Evolutionary conservation across 441 rosid species (phyloP), one percentile per base, ranked within the genome.

Genomic region (Erodium texanum): DNA sequence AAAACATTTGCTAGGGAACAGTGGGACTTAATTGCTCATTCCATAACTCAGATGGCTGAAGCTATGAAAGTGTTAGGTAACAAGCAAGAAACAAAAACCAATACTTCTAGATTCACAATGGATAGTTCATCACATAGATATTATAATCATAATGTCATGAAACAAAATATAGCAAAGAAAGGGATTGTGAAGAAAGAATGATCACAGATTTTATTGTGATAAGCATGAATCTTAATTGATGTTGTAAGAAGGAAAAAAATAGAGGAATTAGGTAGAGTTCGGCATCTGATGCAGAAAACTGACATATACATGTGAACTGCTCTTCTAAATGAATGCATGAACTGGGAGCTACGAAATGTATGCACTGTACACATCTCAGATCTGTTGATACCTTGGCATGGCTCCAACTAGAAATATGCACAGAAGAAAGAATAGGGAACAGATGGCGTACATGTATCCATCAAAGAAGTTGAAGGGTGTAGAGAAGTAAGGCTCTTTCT

Each of bases 341-440:
- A 36, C 50, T 38, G 48, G 67, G 62, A 68, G 64, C 54, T 73
- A 67, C 68, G 62, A 68, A 56, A 56, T 56, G 62, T 71, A 73
- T 75, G 75, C 75, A 76, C 78, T 71, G 63, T 16, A 70, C 79
- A 73, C 66, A 70, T 70, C 81, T 72, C 73, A 70, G 68, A 43
- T 70, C 66, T 20, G 70, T 70, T 63, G 68, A 4, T 52, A 52
- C 59, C 59, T 52, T 52, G 3, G 62, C 62, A 59, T 4, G 20
- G 68, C 68, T 64, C 56, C 67, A 58, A 23, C 22, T 5, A 20
- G 65, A 73, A 41, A 63, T 36, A 73, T 48, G 61, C 65, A 36
- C 41, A 64, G 41, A 50, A 34, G 66, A 20, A 48, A 66, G 41
- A 50, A 50, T 50, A 3, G 59, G 24, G 15, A 15, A 24, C 24